Base-by-base conservation (phyloP, 495 filamentous ascomycete species). In the Annulohypoxylon bovei region DNA sequence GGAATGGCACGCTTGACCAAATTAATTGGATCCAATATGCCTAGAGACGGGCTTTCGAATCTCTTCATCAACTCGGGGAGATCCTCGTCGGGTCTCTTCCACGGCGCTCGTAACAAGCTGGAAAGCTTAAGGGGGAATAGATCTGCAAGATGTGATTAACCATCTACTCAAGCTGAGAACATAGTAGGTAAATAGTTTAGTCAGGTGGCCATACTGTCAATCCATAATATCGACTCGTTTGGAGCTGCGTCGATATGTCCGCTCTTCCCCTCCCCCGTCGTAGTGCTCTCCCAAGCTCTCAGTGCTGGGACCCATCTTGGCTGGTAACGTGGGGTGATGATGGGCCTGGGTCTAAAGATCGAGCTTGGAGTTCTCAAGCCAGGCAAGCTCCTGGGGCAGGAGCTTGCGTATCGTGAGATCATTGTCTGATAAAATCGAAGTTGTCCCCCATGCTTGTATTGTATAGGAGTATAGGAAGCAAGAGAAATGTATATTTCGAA, bases 151-250 rank as follows among this genome's bases (percentile, higher is more conserved):
- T 35, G 7, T 20, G 2, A 40, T 71, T n/a, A 70, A 62, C 33
- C 22, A 47, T 53, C 39, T 62, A n/a, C 16, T 25, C 52, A 52
- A 55, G 35, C 76, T 35, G 78, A 58, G 39, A 32, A 12, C 30
- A 4, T 30, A 28, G 23, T 9, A 59, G 11, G 22, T 44, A 6
- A 27, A 16, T 25, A 16, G 63, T 35, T 27, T 27, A 37, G 27
- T 39, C 32, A 37, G 5, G 11, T 40, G 12, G 6, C 1, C 2
- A 78, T 79, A 96, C 93, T 97, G 75, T 97, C 93, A 67, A 99
- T 88, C 79, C 94, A 99, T 6, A 99, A 72, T 23, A 98, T 88
- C 0, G 88, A 89, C 80, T 98, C 93, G 62, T 91, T 90, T 0
- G 89, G 78, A 1, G 77, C 82, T 5, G 91, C 76, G 20, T 85